Conservation (phyloP, 2,329 filamentous ascomycete species). For the Diaporthe vexans region DNA sequence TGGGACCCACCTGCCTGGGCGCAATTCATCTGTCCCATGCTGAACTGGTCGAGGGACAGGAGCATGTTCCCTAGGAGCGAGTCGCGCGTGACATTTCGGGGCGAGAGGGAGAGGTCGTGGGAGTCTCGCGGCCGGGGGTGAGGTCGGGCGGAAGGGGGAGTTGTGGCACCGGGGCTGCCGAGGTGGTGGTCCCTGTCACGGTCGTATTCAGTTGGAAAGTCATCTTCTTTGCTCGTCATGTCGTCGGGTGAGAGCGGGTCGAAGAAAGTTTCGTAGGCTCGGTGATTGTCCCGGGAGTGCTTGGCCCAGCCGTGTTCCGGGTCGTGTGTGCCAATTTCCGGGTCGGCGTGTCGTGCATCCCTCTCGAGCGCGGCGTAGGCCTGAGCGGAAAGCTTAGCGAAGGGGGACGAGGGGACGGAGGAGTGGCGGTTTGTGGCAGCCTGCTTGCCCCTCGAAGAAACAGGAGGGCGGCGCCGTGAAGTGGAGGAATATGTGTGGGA, state of each 20-base stretch:
- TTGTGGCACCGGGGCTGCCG: conserved; percentile 9
- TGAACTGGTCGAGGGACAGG: conserved; percentile 89
- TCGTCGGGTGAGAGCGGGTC: conserved; percentile 58
- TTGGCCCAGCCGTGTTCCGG: conserved; percentile 37
- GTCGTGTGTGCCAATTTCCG: conserved; percentile 22
- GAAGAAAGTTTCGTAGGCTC: conserved; percentile 54
- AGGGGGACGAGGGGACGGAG: conserved; percentile 11
- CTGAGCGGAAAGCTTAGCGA: conserved; percentile 31
- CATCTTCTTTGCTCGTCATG: conserved; percentile 52
- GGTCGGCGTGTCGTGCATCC: conserved; percentile 35
- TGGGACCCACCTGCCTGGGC: conserved; percentile 44
- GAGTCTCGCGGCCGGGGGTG: conserved; percentile 69
- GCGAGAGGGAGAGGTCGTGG: conserved; percentile 87
- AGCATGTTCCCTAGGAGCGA: conserved; percentile 98
- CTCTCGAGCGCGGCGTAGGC: conserved; percentile 32
- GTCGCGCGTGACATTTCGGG: conserved; percentile 83
- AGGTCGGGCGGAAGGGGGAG: conserved; percentile 45
- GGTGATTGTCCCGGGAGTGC: conserved; percentile 46
- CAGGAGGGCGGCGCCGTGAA: conserved; percentile 45
- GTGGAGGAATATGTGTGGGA: background rate
- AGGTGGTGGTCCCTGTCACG: conserved; percentile 48
- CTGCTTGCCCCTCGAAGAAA: conserved; percentile 49
- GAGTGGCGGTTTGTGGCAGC: conserved; percentile 45
- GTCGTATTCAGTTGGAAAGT: conserved; percentile 38
- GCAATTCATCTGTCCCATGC: conserved; percentile 62